Evolutionary conservation across 2,329 filamentous ascomycete genomes (phyloP), one percentile per base, ranked within the genome.

Genomic region (Arthrobotrys iridis): DNA sequence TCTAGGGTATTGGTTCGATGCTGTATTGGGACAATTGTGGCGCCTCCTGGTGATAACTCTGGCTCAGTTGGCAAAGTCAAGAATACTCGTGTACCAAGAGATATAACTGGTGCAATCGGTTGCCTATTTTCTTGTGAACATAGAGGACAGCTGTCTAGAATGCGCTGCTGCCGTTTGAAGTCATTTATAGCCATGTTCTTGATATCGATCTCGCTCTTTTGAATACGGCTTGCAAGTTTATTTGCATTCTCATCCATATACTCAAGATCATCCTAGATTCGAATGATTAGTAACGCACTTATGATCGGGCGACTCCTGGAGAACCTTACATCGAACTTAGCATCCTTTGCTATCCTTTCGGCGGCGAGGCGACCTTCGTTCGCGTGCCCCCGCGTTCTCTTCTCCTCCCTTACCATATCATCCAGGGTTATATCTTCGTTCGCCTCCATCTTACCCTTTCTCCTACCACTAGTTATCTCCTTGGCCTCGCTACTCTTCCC

Each of bases 201-300:
- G 72, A 99, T 87, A 82, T 93, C 93, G 77, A 92, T 86, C 78
- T 96, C 92, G 40, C 91, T 94, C 81, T 93, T 95, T 81, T 96
- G 91, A 11, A 97, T 91, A 24, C 91, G 89, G 80, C 89, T 90
- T 26, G 94, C 93, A 10, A 99, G 88, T 82, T 94, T 96, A 59
- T 89, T 87, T 13, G 95, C 95, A 80, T 99, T 98, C 79, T 98
- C 95, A 81, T 99, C 94, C 86, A 98, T 91, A 83, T 99, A 99
- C 63, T 99, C 94, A 24, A 99, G 88, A 81, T 96, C 91, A 80
- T 96, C 89, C 84, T 87, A 63, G 7, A 45, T 43, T 40, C 40
- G 15, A 43, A n/a, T 48, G 30, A 35, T 74, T 59, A 24, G 30
- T 65, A 55, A 73, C 15, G n/a, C 22, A 30, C 18, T n/a, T 8